Evolutionary conservation across 2,329 filamentous ascomycete species (phyloP).

Genomic region (Daldinia sp.): DNA sequence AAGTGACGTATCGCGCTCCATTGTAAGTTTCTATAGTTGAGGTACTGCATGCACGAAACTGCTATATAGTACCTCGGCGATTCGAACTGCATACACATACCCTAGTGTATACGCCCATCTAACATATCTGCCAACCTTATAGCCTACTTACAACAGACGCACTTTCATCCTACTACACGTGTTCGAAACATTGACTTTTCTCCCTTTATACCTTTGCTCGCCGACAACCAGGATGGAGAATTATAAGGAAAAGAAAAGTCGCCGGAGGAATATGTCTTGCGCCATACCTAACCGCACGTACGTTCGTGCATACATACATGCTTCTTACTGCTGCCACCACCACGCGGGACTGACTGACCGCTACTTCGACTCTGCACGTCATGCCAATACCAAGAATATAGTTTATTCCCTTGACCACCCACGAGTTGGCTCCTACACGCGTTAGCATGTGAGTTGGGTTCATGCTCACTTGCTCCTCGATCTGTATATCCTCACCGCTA

Average conservation of each 20-base stretch:
- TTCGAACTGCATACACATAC: background rate
- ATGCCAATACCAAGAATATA: background rate
- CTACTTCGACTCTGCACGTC: background rate
- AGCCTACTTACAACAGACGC: background rate
- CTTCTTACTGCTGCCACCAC: background rate
- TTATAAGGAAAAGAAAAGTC: background rate
- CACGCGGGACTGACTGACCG: background rate
- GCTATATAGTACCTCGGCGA: constrained; percentile 14
- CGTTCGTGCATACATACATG: background rate
- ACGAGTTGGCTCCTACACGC: background rate
- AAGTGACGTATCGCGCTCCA: constrained; percentile 13
- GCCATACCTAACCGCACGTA: background rate
- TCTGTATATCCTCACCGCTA: too few relatives aligned
- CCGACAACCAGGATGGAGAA: constrained; percentile 4
- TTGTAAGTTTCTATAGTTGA: background rate
- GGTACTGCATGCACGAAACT: background rate
- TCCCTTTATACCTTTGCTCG: background rate
- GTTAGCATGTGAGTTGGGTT: background rate
- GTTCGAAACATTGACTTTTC: background rate
- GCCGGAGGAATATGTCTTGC: background rate
- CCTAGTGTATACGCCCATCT: background rate
- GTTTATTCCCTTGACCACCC: background rate
- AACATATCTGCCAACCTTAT: background rate
- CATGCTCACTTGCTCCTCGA: too few relatives aligned
- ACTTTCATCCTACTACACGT: background rate